These are phyloP conservation scores for Fusarium goolgardi DNA, from an alignment of 2,329 filamentous ascomycete genomes.

Conservation along the genomic window DNA sequence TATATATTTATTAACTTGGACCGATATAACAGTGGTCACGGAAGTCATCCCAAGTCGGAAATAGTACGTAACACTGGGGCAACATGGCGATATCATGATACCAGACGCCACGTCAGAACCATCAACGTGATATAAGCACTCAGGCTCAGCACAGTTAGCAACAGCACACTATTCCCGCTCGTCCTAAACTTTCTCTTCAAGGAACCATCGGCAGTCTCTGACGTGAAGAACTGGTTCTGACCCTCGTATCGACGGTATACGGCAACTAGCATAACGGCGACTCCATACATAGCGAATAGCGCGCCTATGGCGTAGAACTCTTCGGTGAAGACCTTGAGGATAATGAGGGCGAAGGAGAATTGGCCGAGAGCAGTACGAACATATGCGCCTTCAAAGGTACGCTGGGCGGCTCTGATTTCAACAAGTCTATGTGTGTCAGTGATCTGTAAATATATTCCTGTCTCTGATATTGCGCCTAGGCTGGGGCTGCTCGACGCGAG, in stretches of 20 bases:
- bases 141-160: slow-evolving; percentile 68
- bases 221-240: slow-evolving; percentile 90
- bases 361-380: slow-evolving; percentile 93
- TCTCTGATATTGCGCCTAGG: background rate
- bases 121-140: slow-evolving; percentile 68
- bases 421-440: slow-evolving; percentile 69
- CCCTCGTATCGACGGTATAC: slow-evolving; percentile 90
- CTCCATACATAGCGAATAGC: slow-evolving; percentile 91
- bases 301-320: slow-evolving; percentile 99
- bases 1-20: no score
- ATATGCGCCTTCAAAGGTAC: slow-evolving; percentile 97
- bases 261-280: slow-evolving; percentile 83
- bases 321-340: slow-evolving; percentile 90
- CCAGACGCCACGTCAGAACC: slow-evolving; percentile 64
- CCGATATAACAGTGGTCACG: background rate
- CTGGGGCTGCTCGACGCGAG: background rate
- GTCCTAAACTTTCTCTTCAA: slow-evolving; percentile 69
- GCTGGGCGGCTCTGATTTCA: slow-evolving; percentile 92
- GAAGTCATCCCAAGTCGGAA: no score
- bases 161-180: slow-evolving; percentile 70
- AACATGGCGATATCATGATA: slow-evolving; percentile 32
- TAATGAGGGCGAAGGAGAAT: slow-evolving; percentile 93
- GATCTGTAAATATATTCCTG: background rate
- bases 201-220: slow-evolving; percentile 49
- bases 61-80: background rate